phyloP scores from a whole-genome alignment of 208 protist species.

The Trypanosoma cruzi region DNA sequence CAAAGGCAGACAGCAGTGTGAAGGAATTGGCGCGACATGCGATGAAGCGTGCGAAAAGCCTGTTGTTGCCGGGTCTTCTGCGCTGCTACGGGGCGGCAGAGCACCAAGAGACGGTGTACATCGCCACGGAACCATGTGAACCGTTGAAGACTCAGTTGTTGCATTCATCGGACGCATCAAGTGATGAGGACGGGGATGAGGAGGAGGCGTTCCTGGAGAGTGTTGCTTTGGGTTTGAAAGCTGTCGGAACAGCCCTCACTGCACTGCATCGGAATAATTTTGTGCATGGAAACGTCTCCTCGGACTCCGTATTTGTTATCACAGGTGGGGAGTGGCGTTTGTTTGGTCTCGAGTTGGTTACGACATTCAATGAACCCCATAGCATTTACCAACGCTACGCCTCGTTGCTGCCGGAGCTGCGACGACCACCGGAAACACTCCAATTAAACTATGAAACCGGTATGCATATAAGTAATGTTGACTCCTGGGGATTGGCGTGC shows the following conservation, averaged over 20 bases:
- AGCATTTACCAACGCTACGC: slow-evolving; percentile 33
- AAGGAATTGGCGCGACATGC: slow-evolving; percentile 58
- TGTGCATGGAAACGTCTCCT: slow-evolving; percentile 79
- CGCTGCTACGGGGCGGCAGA: slow-evolving; percentile 71
- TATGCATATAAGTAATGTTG: slow-evolving; percentile 35
- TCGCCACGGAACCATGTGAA: slow-evolving; percentile 79
- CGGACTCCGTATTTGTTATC: slow-evolving; percentile 68
- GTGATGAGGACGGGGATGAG: slow-evolving; percentile 21
- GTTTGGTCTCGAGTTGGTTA: slow-evolving; percentile 77
- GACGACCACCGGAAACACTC: slow-evolving; percentile 38
- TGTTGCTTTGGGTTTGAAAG: slow-evolving; percentile 68
- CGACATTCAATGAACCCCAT: slow-evolving; percentile 21
- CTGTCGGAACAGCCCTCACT: slow-evolving; percentile 46
- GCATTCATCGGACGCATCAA: neutral
- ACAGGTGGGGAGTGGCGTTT: slow-evolving; percentile 76
- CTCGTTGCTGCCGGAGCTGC: slow-evolving; percentile 35
- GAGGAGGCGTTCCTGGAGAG: slow-evolving; percentile 36
- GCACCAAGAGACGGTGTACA: slow-evolving; percentile 74
- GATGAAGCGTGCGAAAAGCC: slow-evolving; percentile 71
- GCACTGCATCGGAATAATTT: slow-evolving; percentile 78
- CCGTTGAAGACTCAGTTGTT: slow-evolving; percentile 48
- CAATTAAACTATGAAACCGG: slow-evolving; percentile 7
- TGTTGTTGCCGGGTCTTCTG: slow-evolving; percentile 77
- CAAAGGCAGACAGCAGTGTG: slow-evolving; percentile 6
- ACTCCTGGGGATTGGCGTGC: slow-evolving; percentile 81